Evolutionary conservation across 164 flowering plant species (phyloP).

Genomic region (Macadamia tetraphylla): DNA sequence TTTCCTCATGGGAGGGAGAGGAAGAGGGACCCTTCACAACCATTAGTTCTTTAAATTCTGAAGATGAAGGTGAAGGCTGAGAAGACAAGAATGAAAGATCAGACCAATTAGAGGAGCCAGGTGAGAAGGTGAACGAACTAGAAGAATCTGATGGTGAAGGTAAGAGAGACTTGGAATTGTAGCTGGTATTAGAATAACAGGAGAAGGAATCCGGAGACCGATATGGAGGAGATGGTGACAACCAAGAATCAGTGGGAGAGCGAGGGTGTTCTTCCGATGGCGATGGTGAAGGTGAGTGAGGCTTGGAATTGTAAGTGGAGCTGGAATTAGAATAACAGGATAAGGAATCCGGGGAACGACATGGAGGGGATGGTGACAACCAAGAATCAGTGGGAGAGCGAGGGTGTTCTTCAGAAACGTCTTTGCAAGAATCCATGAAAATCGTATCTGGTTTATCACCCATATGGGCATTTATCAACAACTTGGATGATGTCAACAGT

Average conservation of each 20-base stretch:
- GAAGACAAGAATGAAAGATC: slow-evolving; percentile 50
- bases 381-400: slow-evolving; percentile 58
- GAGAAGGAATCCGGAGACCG: slow-evolving; percentile 65
- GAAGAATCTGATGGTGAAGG: slow-evolving; percentile 64
- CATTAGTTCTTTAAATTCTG: slow-evolving; percentile 25
- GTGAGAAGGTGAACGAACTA: slow-evolving; percentile 64
- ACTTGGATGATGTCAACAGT: slow-evolving; percentile 35
- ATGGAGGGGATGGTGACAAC: slow-evolving; percentile 49
- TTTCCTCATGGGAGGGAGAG: slow-evolving; percentile 9
- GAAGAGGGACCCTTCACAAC: slow-evolving; percentile 1
- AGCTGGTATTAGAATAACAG: slow-evolving; percentile 46
- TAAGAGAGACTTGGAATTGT: slow-evolving; percentile 42
- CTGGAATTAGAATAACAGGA: slow-evolving; percentile 50
- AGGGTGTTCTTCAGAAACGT: background rate
- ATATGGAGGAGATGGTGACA: slow-evolving; percentile 48
- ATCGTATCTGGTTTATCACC: no score
- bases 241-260: slow-evolving; percentile 57
- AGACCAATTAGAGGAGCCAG: slow-evolving; percentile 72
- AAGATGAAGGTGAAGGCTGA: slow-evolving; percentile 49
- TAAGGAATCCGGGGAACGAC: slow-evolving; percentile 63
- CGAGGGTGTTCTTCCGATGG: slow-evolving; percentile 10
- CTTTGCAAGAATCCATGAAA: no score
- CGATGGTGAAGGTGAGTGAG: slow-evolving; percentile 57
- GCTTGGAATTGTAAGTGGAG: slow-evolving; percentile 42
- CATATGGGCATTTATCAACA: slow-evolving; percentile 15